Evolutionary conservation across 192 early-diverging fungal species (phyloP), one percentile per base, ranked within the genome.

Genomic region (Cetraspora pellucida): DNA sequence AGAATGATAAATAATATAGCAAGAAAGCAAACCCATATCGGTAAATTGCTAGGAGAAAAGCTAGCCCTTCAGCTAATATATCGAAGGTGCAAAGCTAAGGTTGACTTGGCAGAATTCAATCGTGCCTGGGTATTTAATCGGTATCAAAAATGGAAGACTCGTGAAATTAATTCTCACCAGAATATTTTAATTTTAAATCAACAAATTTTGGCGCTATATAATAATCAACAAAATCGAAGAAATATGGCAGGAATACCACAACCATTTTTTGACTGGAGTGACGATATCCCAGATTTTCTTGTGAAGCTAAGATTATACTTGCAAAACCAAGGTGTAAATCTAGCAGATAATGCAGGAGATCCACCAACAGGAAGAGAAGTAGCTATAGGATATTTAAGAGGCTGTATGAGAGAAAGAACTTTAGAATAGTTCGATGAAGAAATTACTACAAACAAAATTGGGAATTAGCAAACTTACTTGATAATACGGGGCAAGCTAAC

Each of bases 401-500:
- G 31, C 10, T 65, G 43, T 65, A 65, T 61, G 28, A 61, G 16
- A 65, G 31, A 19, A 64, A 4, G 30, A 64, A 9, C n/a, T 13
- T 64, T 64, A 64, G 28, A 64, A 64, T 64, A 19, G 43, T 65
- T 19, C 43, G 23, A 65, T 37, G 4, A 65, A 19, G 11, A 65
- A 19, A 43, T 65, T 65, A 65, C 30, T 19, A 54, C 52, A n/a
- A n/a, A 54, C 13, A 14, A 10, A 19, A 54, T 19, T n/a, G 13
- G 19, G 11, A 65, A 65, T 65, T 43, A 65, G 16, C 16, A 2
- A 65, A 65, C n/a, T 65, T 65, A n/a, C 63, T 65, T 45, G 31
- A 65, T 65, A 65, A 65, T 65, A 65, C 63, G 43, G 30, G 10
- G 30, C 63, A 65, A 37, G 49, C 10, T 71, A 71, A 23, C 9